phyloP scores from a whole-genome alignment of 1,139 yeast genomes.

The Suhomyces bribrorum region DNA sequence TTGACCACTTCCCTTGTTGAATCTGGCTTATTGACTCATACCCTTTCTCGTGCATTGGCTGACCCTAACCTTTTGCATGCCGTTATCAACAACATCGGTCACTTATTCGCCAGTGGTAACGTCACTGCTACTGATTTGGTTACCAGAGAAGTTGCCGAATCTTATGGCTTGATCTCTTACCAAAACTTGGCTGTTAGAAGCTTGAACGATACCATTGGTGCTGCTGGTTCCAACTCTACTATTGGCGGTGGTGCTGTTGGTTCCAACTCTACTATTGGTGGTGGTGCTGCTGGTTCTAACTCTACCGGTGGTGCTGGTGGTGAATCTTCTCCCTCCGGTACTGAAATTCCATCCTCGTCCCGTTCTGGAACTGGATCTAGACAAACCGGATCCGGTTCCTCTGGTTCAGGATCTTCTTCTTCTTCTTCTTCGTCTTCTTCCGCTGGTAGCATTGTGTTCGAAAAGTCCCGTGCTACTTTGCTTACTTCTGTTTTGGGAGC shows the following conservation, averaged over 20 bases:
- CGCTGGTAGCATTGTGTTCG: constrained; percentile 2
- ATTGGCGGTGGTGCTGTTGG: neutral
- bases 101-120: constrained; percentile 20
- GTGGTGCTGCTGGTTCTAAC: constrained; percentile 2
- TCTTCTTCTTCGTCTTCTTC: constrained; percentile 5
- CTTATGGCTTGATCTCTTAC: constrained; percentile 5
- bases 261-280: constrained; percentile 1
- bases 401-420: constrained; percentile 1
- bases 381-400: neutral
- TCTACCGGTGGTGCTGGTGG: neutral
- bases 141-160: constrained; percentile 13
- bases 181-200: neutral
- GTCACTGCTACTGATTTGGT: constrained; percentile 20
- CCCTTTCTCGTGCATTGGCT: constrained; percentile 26
- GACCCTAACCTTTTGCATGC: constrained; percentile 31
- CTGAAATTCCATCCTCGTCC: neutral
- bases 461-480: constrained; percentile 3
- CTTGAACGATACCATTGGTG: neutral
- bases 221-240: neutral
- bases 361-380: neutral
- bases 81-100: constrained; percentile 23
- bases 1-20: constrained; percentile 23
- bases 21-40: constrained; percentile 31
- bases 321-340: neutral
- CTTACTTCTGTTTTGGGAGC: constrained; percentile 10